phyloP scores from a whole-genome alignment of 768 basidiomycete genomes.

The Leucocoprinus birnbaumii region DNA sequence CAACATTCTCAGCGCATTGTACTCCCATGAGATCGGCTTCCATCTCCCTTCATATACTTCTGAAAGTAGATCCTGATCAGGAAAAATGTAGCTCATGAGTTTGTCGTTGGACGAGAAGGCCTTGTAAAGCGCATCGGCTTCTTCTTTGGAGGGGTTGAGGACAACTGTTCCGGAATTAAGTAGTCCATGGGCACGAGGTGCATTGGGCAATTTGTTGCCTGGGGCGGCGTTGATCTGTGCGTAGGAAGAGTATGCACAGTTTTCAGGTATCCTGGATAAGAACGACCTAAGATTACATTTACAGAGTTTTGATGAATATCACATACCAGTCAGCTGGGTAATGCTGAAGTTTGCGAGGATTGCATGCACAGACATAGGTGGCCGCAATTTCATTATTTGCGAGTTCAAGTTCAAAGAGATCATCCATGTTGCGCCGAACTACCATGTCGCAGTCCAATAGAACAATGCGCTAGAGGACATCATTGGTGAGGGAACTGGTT shows the following conservation, averaged over 20 bases:
- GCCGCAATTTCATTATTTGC: slow-evolving; percentile 79
- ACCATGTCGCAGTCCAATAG: slow-evolving; percentile 91
- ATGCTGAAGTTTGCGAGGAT: slow-evolving; percentile 78
- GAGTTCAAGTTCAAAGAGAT: slow-evolving; percentile 57
- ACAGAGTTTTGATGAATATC: too few relatives aligned
- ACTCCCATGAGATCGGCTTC: slow-evolving; percentile 80
- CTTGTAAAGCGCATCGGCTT: slow-evolving; percentile 50
- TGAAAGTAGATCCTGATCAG: slow-evolving; percentile 92
- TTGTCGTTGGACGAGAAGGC: slow-evolving; percentile 47
- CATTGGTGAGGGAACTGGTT: background rate
- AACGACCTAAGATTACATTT: too few relatives aligned
- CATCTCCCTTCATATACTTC: slow-evolving; percentile 76
- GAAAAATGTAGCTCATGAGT: slow-evolving; percentile 54
- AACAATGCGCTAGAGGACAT: slow-evolving; percentile 57
- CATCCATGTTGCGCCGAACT: slow-evolving; percentile 79
- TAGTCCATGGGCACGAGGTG: slow-evolving; percentile 75
- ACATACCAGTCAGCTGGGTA: slow-evolving; percentile 88
- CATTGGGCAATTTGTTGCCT: slow-evolving; percentile 28
- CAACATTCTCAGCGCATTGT: slow-evolving; percentile 92
- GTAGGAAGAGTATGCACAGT: slow-evolving; percentile 78
- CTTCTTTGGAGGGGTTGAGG: slow-evolving; percentile 64
- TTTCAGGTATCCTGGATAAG: slow-evolving; percentile 78
- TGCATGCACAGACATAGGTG: slow-evolving; percentile 90
- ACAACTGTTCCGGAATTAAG: slow-evolving; percentile 92
- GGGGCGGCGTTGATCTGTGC: slow-evolving; percentile 40